phyloP scores from a whole-genome alignment of 306 rosid genomes.

The Hippophae gyantsensis region DNA sequence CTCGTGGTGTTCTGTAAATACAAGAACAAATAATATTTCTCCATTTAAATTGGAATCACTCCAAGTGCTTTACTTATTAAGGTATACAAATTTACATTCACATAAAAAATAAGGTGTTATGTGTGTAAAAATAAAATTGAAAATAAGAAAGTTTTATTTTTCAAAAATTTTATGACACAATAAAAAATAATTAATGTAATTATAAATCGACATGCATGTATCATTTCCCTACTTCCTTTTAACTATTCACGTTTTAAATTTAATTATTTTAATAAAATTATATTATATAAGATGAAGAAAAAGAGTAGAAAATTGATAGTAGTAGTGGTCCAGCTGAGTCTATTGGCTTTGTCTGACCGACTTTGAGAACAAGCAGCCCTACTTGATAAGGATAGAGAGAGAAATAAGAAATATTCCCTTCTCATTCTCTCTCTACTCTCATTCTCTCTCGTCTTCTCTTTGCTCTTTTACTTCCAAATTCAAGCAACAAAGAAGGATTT shows the following conservation, averaged over 20 bases:
- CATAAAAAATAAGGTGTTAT: too few relatives aligned
- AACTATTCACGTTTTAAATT: not conserved
- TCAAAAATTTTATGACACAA: too few relatives aligned
- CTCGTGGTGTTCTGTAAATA: too few relatives aligned
- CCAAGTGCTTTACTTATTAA: too few relatives aligned
- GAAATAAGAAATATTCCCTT: slow-evolving; percentile 7
- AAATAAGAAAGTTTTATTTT: too few relatives aligned
- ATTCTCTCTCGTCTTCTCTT: slow-evolving; percentile 24
- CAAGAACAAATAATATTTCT: too few relatives aligned
- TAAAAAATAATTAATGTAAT: too few relatives aligned
- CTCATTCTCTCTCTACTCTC: slow-evolving; percentile 18
- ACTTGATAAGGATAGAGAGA: slow-evolving; percentile 51
- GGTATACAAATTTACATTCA: too few relatives aligned
- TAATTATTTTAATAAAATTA: not conserved
- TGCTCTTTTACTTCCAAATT: slow-evolving; percentile 18
- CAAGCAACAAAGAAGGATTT: slow-evolving; percentile 3
- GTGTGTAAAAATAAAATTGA: too few relatives aligned
- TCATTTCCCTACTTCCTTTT: not conserved
- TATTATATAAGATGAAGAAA: not conserved
- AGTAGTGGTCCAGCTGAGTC: slow-evolving; percentile 54
- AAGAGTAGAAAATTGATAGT: slow-evolving; percentile 5
- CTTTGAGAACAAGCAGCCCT: slow-evolving; percentile 49
- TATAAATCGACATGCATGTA: not conserved
- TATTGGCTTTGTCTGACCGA: slow-evolving; percentile 62
- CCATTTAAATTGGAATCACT: too few relatives aligned